Evolutionary conservation across 2,329 filamentous ascomycete species (phyloP).

Genomic region (Scytalidium sp.): DNA sequence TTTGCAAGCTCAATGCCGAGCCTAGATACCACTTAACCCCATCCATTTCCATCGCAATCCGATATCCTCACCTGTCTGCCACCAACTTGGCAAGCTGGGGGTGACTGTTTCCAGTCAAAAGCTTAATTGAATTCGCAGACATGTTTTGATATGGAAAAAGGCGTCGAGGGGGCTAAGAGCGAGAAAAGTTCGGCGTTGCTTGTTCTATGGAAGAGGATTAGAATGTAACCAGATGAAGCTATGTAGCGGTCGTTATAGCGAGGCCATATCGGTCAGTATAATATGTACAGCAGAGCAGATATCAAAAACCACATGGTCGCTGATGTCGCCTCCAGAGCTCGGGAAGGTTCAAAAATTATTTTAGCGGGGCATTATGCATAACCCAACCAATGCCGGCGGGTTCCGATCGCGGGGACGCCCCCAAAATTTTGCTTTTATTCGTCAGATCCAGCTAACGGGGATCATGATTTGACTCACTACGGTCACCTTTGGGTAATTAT

Average conservation of each 20-base stretch:
- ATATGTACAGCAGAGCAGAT: no score
- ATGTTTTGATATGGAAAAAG: constrained; percentile 36
- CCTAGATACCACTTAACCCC: constrained; percentile 41
- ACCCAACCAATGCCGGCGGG: not conserved
- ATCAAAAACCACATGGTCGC: no score
- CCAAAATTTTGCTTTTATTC: no score
- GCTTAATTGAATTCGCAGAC: constrained; percentile 72
- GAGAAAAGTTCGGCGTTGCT: no score
- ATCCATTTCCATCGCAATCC: not conserved
- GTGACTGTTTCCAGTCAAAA: constrained; percentile 74
- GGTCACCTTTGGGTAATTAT: no score
- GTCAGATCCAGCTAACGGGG: no score
- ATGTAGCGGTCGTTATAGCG: not conserved
- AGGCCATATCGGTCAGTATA: not conserved
- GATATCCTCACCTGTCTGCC: constrained; percentile 54
- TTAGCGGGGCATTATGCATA: constrained; percentile 9
- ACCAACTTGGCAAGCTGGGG: constrained; percentile 69
- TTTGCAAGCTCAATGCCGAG: constrained; percentile 76
- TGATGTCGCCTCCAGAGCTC: not conserved
- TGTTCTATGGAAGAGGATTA: not conserved
- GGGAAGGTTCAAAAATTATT: constrained; percentile 6
- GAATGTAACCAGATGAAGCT: not conserved
- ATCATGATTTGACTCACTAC: no score
- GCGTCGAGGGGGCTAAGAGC: not conserved
- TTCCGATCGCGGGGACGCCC: not conserved